Conservation (phyloP, 768 basidiomycete species). For the Tricholoma saponaceum region DNA sequence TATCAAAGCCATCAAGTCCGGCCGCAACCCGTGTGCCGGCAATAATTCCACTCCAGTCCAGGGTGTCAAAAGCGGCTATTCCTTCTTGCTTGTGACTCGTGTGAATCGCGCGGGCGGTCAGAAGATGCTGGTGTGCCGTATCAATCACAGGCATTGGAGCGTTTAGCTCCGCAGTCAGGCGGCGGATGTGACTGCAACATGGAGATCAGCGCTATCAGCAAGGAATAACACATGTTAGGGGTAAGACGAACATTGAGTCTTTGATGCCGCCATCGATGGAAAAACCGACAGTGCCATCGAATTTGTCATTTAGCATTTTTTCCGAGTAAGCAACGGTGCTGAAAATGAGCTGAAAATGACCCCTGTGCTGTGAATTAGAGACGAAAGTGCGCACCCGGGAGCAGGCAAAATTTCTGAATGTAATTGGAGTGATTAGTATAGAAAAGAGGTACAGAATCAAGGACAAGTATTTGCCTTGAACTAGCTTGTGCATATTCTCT, state of each 20-base stretch:
- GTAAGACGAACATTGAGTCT: constrained; percentile 57
- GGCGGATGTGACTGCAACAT: constrained; percentile 56
- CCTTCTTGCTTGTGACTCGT: constrained; percentile 41
- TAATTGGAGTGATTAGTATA: background rate
- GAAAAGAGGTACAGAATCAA: constrained; percentile 2
- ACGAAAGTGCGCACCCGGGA: constrained; percentile 38
- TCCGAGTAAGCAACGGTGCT: constrained; percentile 57
- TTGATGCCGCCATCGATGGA: constrained; percentile 85
- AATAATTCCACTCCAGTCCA: constrained; percentile 84
- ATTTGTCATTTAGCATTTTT: constrained; percentile 70
- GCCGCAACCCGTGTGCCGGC: constrained; percentile 75
- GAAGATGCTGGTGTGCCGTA: constrained; percentile 70
- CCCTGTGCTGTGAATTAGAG: background rate
- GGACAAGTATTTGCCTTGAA: constrained; percentile 46
- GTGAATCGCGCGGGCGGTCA: constrained; percentile 76
- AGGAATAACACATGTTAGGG: background rate
- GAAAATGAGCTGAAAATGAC: constrained; percentile 1
- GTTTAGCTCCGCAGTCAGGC: constrained; percentile 59
- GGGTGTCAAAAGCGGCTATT: constrained; percentile 42
- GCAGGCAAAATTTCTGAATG: constrained; percentile 62
- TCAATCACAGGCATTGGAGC: constrained; percentile 72
- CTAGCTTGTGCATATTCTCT: constrained; percentile 47
- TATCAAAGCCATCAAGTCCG: constrained; percentile 49
- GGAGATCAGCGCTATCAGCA: background rate
- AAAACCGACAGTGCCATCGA: constrained; percentile 74